Conservation (phyloP, 2,329 filamentous ascomycete species). For the Rhynchosporium agropyri region DNA sequence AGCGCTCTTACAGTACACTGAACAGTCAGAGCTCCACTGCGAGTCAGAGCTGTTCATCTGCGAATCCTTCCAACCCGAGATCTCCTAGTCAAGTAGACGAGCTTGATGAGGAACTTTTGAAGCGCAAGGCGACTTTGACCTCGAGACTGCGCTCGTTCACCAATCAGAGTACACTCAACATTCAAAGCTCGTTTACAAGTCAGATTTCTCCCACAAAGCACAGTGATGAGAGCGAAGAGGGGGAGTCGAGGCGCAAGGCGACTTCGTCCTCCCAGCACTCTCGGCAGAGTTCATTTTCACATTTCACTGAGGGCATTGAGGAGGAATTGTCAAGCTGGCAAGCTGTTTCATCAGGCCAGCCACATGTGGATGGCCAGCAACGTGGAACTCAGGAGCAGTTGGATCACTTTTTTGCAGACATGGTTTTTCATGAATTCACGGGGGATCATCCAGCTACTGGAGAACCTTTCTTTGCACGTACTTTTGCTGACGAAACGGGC, state of each 20-base stretch:
- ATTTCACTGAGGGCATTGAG: background rate
- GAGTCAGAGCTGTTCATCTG: conserved; percentile 1
- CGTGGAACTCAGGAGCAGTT: conserved; percentile 13
- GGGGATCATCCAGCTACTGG: conserved; percentile 22
- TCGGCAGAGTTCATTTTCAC: conserved; percentile 6
- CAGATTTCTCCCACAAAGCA: conserved; percentile 8
- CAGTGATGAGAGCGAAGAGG: conserved; percentile 2
- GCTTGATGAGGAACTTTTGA: conserved; percentile 3
- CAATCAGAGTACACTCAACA: conserved; percentile 1
- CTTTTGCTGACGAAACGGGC: conserved; percentile 36
- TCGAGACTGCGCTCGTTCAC: conserved; percentile 9
- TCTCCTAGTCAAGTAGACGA: background rate
- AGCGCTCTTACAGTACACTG: background rate
- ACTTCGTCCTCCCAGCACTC: conserved; percentile 14
- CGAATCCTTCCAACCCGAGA: background rate
- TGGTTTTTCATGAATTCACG: conserved; percentile 25
- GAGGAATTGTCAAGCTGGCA: conserved; percentile 2
- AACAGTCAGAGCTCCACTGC: background rate
- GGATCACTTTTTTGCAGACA: conserved; percentile 21
- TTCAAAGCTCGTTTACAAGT: conserved; percentile 14
- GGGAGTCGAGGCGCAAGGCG: conserved; percentile 33
- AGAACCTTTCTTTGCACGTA: conserved; percentile 25
- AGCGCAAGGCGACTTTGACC: conserved; percentile 12
- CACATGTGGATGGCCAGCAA: conserved; percentile 13
- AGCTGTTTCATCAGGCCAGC: background rate